Base-by-base conservation (phyloP, 1,284 basidiomycete species). In the Volvariella surrecta region DNA sequence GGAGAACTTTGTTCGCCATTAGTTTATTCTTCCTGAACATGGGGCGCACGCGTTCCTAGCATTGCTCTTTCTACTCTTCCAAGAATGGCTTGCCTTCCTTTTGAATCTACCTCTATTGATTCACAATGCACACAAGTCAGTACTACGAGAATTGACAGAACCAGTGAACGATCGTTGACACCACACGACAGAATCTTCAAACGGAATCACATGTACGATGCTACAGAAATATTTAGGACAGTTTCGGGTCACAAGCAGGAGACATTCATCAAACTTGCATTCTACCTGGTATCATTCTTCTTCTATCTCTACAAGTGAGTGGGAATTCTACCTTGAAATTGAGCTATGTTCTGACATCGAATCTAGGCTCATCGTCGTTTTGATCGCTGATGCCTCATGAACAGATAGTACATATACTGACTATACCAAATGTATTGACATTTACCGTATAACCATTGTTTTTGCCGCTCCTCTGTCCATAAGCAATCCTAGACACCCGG, bases 11-110 rank as follows among this genome's bases (percentile, higher is more conserved):
- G 32, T 28, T 31, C 37, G 11, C 20, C 16, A 34, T 35, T 39
- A 98, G 93, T 98, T 99, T 61, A 93, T 97, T 40, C 74, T 98
- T n/a, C 95, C 95, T 39, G 96, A 99, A 74, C 94, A 96, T 73
- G 83, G 81, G 48, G 90, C 89, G 40, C 96, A 99, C 62, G 92
- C 89, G 3, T 87, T 90, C 73, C 77, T 97, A 56, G 81, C 85
- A 15, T 56, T 85, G 34, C 68, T 89, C 48, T 94, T 97, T 78
- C 76, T 97, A 13, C 62, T 98, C 39, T 88, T 82, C 45, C 89
- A 94, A 24, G 92, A 99, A 77, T 95, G 92, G 89, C 73, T 85
- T 35, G 90, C 94, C 6, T 85, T 99, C 66, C 60, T 96, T 24
- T 72, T 98, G 54, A 98, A 99, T 61, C 75, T 81, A 11, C 96